Conservation (phyloP, 306 rosid genomes). For the Trifolium fragiferum region DNA sequence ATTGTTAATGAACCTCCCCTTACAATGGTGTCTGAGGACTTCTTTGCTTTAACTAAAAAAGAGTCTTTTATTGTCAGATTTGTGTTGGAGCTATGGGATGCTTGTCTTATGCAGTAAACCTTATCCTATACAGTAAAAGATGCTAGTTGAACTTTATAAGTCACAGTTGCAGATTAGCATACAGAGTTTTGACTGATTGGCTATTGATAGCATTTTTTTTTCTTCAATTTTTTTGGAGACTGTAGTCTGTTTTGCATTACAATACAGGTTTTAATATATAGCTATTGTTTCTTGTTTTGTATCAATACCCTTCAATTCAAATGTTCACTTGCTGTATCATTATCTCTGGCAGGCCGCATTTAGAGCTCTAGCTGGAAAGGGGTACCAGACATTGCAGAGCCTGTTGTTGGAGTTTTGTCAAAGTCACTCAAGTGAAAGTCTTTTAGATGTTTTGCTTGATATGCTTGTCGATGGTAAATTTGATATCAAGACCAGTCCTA, state of each 20-base stretch:
- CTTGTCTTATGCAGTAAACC: conserved; percentile 3
- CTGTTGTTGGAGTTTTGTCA: conserved; percentile 88
- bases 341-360: conserved; percentile 74
- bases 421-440: conserved; percentile 74
- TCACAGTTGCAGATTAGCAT: neutral
- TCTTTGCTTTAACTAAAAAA: neutral
- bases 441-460: conserved; percentile 80
- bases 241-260: conserved; percentile 32
- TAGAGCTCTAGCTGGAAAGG: conserved; percentile 93
- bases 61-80: conserved; percentile 14
- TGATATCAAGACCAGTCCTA: conserved; percentile 71
- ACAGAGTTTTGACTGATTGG: conserved; percentile 4
- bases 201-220: neutral
- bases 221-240: conserved; percentile 12
- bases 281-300: conserved; percentile 22
- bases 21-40: neutral
- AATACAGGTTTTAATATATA: conserved; percentile 29
- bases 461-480: conserved; percentile 97
- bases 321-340: neutral
- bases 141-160: neutral
- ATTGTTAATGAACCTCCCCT: conserved; percentile 6
- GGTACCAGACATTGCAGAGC: conserved; percentile 92
- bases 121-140: neutral
- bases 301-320: conserved; percentile 20
- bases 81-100: conserved; percentile 13